phyloP scores from a whole-genome alignment of 441 rosid species.

The Mallotus japonicus region DNA sequence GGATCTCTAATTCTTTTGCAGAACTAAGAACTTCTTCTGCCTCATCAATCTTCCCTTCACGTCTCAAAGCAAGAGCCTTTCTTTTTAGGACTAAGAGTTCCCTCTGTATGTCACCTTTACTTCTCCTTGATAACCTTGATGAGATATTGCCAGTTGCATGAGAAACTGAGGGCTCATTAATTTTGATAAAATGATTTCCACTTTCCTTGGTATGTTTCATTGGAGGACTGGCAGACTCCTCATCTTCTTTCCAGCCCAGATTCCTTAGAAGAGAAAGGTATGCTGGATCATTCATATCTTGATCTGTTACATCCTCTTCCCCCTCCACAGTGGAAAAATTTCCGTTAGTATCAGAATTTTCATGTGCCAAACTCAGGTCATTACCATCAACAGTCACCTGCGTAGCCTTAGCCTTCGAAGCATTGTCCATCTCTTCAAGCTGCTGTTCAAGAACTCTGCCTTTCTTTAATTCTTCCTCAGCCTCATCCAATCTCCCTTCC shows the following conservation, averaged over 20 bases:
- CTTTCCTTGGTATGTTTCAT: constrained; percentile 30
- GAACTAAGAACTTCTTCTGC: constrained; percentile 64
- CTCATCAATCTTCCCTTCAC: constrained; percentile 73
- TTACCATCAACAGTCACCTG: constrained; percentile 17
- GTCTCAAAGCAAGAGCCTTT: constrained; percentile 72
- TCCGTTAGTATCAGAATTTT: constrained; percentile 28
- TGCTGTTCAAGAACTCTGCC: constrained; percentile 64
- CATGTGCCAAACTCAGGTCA: constrained; percentile 26
- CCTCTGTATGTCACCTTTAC: constrained; percentile 76
- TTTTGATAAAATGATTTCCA: constrained; percentile 29
- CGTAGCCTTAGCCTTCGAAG: constrained; percentile 37
- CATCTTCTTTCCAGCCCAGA: constrained; percentile 74
- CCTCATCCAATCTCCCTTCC: constrained; percentile 69
- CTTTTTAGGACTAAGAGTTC: constrained; percentile 81
- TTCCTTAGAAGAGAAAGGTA: constrained; percentile 55
- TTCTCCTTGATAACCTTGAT: constrained; percentile 43
- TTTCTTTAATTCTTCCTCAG: constrained; percentile 72
- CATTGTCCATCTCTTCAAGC: constrained; percentile 65
- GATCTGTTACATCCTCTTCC: constrained; percentile 57
- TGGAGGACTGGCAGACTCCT: constrained; percentile 22
- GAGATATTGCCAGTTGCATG: constrained; percentile 23
- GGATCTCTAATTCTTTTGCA: constrained; percentile 64
- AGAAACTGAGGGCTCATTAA: constrained; percentile 22
- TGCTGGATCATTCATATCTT: constrained; percentile 63
- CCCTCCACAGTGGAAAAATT: constrained; percentile 37